A percentile compares a stretch with the other conserved stretches of the same genome.
Conservation (phyloP, 805 yeast species). For the Candida krabiensis region DNA sequence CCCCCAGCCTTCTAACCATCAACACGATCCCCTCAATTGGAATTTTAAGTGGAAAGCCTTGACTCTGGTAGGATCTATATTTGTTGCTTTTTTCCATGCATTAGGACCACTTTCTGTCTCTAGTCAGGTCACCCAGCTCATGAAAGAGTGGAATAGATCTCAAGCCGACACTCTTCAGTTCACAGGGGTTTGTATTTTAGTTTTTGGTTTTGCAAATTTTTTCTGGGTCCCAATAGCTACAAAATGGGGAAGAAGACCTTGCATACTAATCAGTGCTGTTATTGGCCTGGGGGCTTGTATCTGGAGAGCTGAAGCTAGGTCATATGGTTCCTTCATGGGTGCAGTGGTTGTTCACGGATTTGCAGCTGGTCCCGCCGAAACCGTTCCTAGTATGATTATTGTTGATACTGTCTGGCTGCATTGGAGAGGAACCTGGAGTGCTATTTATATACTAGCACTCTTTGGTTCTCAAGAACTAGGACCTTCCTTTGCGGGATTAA, state of each 20-base stretch:
- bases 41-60: slow-evolving; percentile 3
- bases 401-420: slow-evolving; percentile 9
- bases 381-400: slow-evolving; percentile 10
- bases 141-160: slow-evolving; percentile 8
- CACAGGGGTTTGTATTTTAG: slow-evolving; percentile 9
- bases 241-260: too few species aligned
- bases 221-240: slow-evolving; percentile 12
- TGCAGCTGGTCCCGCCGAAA: slow-evolving; percentile 10
- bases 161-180: slow-evolving; percentile 5
- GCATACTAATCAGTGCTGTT: slow-evolving; percentile 2
- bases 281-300: slow-evolving; percentile 9
- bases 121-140: slow-evolving; percentile 4
- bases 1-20: slow-evolving; percentile 8
- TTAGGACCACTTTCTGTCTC: slow-evolving; percentile 9
- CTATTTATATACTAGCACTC: slow-evolving; percentile 5
- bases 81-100: slow-evolving; percentile 9
- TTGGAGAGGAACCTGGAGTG: slow-evolving; percentile 8
- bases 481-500: slow-evolving; percentile 8
- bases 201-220: slow-evolving; percentile 11
- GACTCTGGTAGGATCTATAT: background rate
- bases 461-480: slow-evolving; percentile 11
- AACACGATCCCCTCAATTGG: slow-evolving; percentile 10
- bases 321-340: slow-evolving; percentile 9
- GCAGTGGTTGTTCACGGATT: slow-evolving; percentile 7
- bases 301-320: slow-evolving; percentile 12